These are phyloP conservation scores for Jamesozyma lodderae DNA, from an alignment of 805 yeast species.

Conservation along the genomic window DNA sequence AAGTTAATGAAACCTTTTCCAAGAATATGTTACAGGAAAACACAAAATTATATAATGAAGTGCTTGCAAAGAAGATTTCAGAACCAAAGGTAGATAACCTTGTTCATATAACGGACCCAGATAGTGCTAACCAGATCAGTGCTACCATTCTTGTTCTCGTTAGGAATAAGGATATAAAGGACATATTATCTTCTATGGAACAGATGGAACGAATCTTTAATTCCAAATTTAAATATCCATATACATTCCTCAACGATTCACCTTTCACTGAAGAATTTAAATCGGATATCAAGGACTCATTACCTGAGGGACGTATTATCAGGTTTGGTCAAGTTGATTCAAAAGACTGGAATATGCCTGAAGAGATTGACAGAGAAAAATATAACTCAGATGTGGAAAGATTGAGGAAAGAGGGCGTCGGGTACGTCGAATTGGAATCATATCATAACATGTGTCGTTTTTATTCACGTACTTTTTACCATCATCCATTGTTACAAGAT, in stretches of 20 bases:
- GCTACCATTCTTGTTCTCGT: constrained; percentile 71
- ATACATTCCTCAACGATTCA: constrained; percentile 70
- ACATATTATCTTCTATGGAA: constrained; percentile 43
- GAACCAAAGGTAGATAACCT: constrained; percentile 42
- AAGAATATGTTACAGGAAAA: constrained; percentile 25
- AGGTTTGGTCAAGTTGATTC: constrained; percentile 53
- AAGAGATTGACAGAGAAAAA: constrained; percentile 46
- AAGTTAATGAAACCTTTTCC: constrained; percentile 2
- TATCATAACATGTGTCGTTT: constrained; percentile 62
- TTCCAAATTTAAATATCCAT: constrained; percentile 53
- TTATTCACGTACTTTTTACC: constrained; percentile 48
- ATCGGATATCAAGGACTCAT: constrained; percentile 34
- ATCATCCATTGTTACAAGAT: constrained; percentile 45
- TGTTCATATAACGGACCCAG: constrained; percentile 19
- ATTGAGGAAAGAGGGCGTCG: constrained; percentile 37
- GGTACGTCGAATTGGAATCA: constrained; percentile 50
- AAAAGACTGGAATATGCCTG: constrained; percentile 66
- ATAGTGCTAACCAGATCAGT: constrained; percentile 42
- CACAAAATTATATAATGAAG: constrained; percentile 31
- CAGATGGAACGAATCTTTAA: constrained; percentile 60
- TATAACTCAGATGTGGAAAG: constrained; percentile 39
- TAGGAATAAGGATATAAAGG: constrained; percentile 51
- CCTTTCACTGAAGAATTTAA: constrained; percentile 52
- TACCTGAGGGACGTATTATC: constrained; percentile 48
- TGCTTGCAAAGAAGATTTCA: constrained; percentile 31